Conservation (phyloP, 75 land plant genomes). For the Pinus taeda region DNA sequence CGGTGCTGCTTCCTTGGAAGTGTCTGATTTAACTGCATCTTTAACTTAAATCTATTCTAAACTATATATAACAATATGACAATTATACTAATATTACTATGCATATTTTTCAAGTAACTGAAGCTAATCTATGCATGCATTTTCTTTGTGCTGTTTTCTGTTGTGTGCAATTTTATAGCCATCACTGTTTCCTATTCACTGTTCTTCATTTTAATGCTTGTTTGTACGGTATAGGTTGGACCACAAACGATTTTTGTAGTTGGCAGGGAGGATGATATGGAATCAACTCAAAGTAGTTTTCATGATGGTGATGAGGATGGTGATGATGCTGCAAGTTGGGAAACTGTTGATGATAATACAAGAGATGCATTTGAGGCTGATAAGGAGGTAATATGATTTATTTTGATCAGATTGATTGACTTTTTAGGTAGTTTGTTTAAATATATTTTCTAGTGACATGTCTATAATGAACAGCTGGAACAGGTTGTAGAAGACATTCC, state of each 20-base stretch:
- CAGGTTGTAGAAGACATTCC: not conserved
- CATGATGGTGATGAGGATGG: constrained; percentile 58
- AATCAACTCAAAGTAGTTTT: constrained; percentile 48
- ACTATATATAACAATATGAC: too few species aligned
- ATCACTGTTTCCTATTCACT: too few species aligned
- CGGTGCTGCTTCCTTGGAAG: too few species aligned
- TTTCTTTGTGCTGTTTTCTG: too few species aligned
- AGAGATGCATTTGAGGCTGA: constrained; percentile 28
- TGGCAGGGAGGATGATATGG: constrained; percentile 87
- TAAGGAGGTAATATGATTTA: constrained; percentile 37
- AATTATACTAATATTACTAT: too few species aligned
- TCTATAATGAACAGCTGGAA: not conserved
- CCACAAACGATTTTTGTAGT: constrained; percentile 85
- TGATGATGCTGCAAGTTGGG: constrained; percentile 94
- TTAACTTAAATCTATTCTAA: too few species aligned
- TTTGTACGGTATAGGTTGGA: too few species aligned
- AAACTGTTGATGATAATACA: constrained; percentile 78
- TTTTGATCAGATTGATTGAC: not conserved
- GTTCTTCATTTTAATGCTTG: too few species aligned
- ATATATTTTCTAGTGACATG: not conserved
- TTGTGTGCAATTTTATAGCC: too few species aligned
- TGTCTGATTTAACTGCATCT: too few species aligned
- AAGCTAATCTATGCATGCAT: too few species aligned
- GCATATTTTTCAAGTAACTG: too few species aligned
- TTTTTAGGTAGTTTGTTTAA: not conserved